These are phyloP conservation scores for Piedraia hortae DNA, from an alignment of 2,329 filamentous ascomycete species.

Conservation along the genomic window DNA sequence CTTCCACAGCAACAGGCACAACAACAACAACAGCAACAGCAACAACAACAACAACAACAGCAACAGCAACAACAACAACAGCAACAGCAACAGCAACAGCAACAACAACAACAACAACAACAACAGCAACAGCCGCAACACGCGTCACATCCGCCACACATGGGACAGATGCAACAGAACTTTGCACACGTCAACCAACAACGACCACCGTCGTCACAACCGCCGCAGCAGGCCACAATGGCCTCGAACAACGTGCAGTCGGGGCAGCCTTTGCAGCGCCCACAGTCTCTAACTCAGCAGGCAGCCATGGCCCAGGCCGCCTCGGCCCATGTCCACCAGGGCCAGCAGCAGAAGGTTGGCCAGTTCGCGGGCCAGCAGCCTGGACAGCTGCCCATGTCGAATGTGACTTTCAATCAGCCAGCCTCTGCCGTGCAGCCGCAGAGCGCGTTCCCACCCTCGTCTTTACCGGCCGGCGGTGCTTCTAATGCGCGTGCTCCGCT, in stretches of 20 bases:
- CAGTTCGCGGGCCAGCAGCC: constrained; percentile 2
- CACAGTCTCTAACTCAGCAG: constrained; percentile 16
- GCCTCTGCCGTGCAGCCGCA: constrained; percentile 6
- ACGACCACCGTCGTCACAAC: constrained; percentile 1
- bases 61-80: constrained; percentile 11
- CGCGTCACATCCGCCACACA: constrained; percentile 4
- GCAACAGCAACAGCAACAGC: constrained; percentile 6
- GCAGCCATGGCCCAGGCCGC: constrained; percentile 17
- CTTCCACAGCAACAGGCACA: constrained; percentile 4
- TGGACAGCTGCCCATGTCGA: constrained; percentile 4
- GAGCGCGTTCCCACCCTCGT: constrained; percentile 5
- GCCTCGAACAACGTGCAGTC: constrained; percentile 4
- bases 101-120: constrained; percentile 9
- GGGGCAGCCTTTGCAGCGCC: constrained; percentile 7
- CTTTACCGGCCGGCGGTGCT: constrained; percentile 5
- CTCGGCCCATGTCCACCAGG: constrained; percentile 5
- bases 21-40: constrained; percentile 7
- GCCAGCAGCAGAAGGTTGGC: constrained; percentile 2
- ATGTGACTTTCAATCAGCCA: constrained; percentile 6
- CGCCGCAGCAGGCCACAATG: too few relatives aligned
- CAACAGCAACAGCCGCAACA: constrained; percentile 5
- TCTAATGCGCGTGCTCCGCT: constrained; percentile 47
- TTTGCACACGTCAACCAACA: constrained; percentile 4
- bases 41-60: constrained; percentile 3
- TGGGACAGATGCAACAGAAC: constrained; percentile 6